Evolutionary conservation across 257 asterid species (phyloP), one percentile per base, ranked within the genome.

Genomic region (Petunia axillaris): DNA sequence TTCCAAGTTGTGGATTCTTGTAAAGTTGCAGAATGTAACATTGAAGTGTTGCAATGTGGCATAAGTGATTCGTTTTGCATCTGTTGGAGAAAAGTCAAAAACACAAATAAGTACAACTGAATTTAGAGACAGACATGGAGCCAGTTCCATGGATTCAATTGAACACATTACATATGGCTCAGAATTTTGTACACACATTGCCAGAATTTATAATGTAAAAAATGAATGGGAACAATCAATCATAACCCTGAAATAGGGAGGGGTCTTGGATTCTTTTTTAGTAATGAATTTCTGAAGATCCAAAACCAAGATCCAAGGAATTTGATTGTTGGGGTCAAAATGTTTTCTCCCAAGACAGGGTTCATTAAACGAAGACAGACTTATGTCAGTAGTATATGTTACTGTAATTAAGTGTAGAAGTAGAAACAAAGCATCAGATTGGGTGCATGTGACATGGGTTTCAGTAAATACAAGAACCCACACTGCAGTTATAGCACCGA

Each of bases 251-350:
- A 25, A 25, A 25, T 25, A 25, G 25, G 25, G 25, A 25, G 25
- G 25, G 25, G 25, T 25, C 25, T 25, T 64, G 37, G 0, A 0
- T 38, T 0, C 40, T 40, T 6, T 66, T 40, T 9, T 39, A n/a
- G 39, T 4, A 48, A 14, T 50, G 37, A 35, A 14, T 3, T 15
- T 41, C n/a, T 9, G 8, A 52, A 65, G 78, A 73, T 50, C 62
- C 62, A 65, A 65, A 64, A 63, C 65, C 79, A 55, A 60, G 79
- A 80, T 80, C 83, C 64, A 39, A 71, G 83, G 43, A 73, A 73
- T 1, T 73, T 50, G 41, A 50, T 25, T 48, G 46, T 6, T 65
- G 2, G 2, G 38, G 59, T 40, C 48, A 46, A 74, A 16, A 81
- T 75, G 8, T 48, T 81, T 67, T 81, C 5, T 62, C 73, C 83